phyloP scores from a whole-genome alignment of 148 eudicot genomes.

The Pouteria glomerata region DNA sequence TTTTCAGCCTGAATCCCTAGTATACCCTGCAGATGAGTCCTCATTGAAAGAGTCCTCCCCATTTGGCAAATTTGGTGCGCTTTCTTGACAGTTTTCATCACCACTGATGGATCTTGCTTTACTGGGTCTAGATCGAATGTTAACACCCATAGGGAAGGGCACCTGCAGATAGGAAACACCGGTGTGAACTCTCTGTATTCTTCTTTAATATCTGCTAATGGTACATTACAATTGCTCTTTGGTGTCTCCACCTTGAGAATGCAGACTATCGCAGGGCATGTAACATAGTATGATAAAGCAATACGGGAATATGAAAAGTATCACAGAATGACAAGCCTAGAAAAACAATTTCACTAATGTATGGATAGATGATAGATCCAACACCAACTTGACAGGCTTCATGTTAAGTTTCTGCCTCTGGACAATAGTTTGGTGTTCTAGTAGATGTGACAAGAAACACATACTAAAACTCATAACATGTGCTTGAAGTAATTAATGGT shows the following conservation, averaged over 20 bases:
- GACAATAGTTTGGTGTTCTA: not conserved
- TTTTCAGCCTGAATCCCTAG: slow-evolving; percentile 58
- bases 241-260: not conserved
- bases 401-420: not conserved
- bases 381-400: not conserved
- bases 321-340: not conserved
- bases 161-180: slow-evolving; percentile 37
- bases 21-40: slow-evolving; percentile 41
- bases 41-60: slow-evolving; percentile 46
- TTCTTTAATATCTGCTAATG: not conserved
- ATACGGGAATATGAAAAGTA: not conserved
- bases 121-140: slow-evolving; percentile 42
- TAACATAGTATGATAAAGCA: not conserved
- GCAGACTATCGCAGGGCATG: not conserved
- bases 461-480: not conserved
- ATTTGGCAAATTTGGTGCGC: slow-evolving; percentile 21
- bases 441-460: not conserved
- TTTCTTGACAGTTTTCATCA: slow-evolving; percentile 51
- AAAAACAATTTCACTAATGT: not conserved
- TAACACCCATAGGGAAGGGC: slow-evolving; percentile 80
- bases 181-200: not conserved
- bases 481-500: not conserved
- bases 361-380: not conserved
- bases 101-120: slow-evolving; percentile 38
- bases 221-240: not conserved